Evolutionary conservation across 2,329 filamentous ascomycete species (phyloP), one percentile per base, ranked within the genome.

Genomic region (Sodiomyces alkalinus): DNA sequence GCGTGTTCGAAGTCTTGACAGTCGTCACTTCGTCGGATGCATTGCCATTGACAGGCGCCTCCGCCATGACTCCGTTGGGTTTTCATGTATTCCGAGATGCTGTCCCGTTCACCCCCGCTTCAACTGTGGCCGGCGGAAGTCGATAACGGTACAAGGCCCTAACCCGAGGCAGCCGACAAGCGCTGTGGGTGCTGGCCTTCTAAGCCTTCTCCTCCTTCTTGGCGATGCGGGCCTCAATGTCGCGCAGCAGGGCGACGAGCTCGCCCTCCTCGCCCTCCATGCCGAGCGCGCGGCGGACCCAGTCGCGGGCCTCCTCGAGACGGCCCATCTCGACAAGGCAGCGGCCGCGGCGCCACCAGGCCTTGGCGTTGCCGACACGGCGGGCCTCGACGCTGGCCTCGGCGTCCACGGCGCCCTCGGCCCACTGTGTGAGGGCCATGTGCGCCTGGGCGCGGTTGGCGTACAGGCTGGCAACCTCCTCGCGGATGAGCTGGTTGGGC

Each of bases 251-350:
- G 29, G 66, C 65, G 28, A 64, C 62, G 44, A 86, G 46, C 48
- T 79, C 69, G 38, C 56, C 55, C 54, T 75, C 68, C 52, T 68
- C 72, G 9, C 78, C 79, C 58, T 92, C 85, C 49, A 86, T 74
- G 60, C 93, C 87, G 32, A 93, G 52, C 0, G 73, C 85, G 46
- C 71, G 66, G 39, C 65, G 67, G 22, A 93, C 66, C 73, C 85
- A 92, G 37, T 76, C 73, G 43, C 63, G 63, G 1, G 86, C 85
- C 68, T 96, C 87, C 31, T 80, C 74, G 45, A 81, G 56, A 35
- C 87, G 56, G 1, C 80, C 79, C 90, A 96, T 96, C 70, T 98
- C 90, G 39, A 78, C 56, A 47, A 96, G 54, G 48, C 83, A 92
- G 58, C 74, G 74, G 7, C 81, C 90, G 36, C 81, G 64, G 36